These are phyloP conservation scores for Coniella lustricola DNA, from an alignment of 2,329 filamentous ascomycete species.

Conservation along the genomic window DNA sequence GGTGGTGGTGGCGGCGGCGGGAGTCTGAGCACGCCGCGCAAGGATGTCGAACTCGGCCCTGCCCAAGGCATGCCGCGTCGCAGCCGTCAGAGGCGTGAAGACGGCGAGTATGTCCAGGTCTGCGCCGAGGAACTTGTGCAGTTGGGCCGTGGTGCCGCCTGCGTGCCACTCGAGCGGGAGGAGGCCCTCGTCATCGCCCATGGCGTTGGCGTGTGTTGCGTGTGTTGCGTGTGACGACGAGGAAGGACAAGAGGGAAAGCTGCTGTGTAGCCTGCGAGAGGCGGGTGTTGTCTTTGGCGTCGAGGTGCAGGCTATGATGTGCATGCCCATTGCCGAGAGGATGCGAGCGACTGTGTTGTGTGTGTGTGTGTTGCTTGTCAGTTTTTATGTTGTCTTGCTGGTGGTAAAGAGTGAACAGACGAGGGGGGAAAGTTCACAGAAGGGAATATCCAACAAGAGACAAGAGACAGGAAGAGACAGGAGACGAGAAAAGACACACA, in stretches of 20 bases:
- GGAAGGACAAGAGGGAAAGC: not conserved
- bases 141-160: not conserved
- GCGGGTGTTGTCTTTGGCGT: not conserved
- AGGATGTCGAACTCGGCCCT: conserved; percentile 6
- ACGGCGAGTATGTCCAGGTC: conserved; percentile 3
- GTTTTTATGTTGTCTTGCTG: too few relatives aligned
- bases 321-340: conserved; percentile 5
- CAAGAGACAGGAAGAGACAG: too few relatives aligned
- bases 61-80: not conserved
- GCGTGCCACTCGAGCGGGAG: conserved; percentile 6
- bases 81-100: conserved; percentile 3
- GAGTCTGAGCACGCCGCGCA: too few relatives aligned
- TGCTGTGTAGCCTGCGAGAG: not conserved
- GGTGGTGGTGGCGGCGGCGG: not conserved
- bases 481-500: too few relatives aligned
- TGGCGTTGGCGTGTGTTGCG: not conserved
- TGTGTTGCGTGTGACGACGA: too few relatives aligned
- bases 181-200: conserved; percentile 5
- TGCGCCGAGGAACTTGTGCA: conserved; percentile 3
- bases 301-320: conserved; percentile 3
- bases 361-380: too few relatives aligned
- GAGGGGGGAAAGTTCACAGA: too few relatives aligned
- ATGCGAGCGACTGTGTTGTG: conserved; percentile 2
- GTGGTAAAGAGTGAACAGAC: too few relatives aligned
- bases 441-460: too few relatives aligned